Evolutionary conservation across 1,284 basidiomycete species (phyloP).

Genomic region (Sporisorium graminicola): DNA sequence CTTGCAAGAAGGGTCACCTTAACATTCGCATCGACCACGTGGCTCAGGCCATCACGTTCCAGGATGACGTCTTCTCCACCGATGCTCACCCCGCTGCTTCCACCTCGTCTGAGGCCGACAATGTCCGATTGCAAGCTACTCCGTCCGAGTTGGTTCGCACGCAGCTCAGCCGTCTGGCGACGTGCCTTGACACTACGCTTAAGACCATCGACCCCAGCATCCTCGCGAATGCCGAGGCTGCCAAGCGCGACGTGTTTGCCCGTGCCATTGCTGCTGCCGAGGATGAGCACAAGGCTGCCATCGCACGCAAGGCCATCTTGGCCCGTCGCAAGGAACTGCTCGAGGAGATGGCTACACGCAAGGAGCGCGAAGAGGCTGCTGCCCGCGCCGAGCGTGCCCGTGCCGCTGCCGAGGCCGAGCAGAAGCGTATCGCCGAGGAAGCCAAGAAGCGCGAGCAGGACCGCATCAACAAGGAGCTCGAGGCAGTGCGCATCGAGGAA

Average conservation of each 20-base stretch:
- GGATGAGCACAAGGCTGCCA: conserved; percentile 65
- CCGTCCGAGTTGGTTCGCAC: conserved; percentile 68
- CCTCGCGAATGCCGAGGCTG: conserved; percentile 53
- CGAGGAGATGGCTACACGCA: conserved; percentile 84
- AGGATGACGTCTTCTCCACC: conserved; percentile 75
- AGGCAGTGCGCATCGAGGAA: conserved; percentile 84
- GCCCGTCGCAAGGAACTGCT: conserved; percentile 88
- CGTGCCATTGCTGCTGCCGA: conserved; percentile 64
- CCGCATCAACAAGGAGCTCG: conserved; percentile 83
- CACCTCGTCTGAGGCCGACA: conserved; percentile 56
- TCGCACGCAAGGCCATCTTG: conserved; percentile 74
- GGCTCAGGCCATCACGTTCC: conserved; percentile 85
- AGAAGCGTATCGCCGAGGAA: conserved; percentile 77
- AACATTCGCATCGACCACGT: conserved; percentile 91
- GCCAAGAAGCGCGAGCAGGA: conserved; percentile 81
- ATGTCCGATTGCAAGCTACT: conserved; percentile 63
- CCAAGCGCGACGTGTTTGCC: conserved; percentile 59
- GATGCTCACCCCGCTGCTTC: conserved; percentile 62
- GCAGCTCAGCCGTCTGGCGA: conserved; percentile 66
- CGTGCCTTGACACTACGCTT: conserved; percentile 64
- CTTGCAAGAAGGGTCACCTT: conserved; percentile 88
- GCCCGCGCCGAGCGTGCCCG: conserved; percentile 79
- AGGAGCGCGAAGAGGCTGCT: conserved; percentile 90
- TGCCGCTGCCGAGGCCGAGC: conserved; percentile 78
- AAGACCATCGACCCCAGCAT: conserved; percentile 62